phyloP scores from a whole-genome alignment of 768 basidiomycete species.

The Tulasnella sp. region DNA sequence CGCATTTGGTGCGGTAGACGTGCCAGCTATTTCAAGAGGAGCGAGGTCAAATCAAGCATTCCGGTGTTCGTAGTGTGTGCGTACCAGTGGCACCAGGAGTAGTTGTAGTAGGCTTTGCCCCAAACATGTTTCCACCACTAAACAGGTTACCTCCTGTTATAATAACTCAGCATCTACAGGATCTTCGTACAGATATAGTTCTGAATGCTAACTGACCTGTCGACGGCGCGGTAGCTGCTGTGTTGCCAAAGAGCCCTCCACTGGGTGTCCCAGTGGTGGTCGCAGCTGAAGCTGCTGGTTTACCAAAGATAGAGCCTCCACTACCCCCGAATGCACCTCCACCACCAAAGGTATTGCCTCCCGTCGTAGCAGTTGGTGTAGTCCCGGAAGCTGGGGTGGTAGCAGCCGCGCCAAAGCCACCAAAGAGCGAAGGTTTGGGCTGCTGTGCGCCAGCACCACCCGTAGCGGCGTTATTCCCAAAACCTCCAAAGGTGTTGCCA shows the following conservation, averaged over 20 bases:
- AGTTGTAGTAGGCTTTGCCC: not conserved
- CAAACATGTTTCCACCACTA: conserved; percentile 7
- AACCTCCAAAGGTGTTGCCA: not conserved
- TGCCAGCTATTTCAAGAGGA: not conserved
- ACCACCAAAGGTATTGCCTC: not conserved
- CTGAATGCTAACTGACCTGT: not conserved
- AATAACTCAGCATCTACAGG: too few relatives aligned
- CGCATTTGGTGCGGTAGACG: too few relatives aligned
- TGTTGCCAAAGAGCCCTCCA: conserved; percentile 6
- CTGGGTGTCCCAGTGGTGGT: not conserved
- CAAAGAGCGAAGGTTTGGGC: conserved; percentile 5
- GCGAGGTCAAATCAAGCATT: not conserved
- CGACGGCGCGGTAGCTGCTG: not conserved
- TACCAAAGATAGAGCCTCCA: not conserved
- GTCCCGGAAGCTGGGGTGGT: conserved; percentile 7
- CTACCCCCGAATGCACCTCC: conserved; percentile 1
- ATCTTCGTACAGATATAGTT: too few relatives aligned
- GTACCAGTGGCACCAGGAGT: not conserved
- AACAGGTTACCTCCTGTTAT: not conserved
- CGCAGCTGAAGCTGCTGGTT: not conserved
- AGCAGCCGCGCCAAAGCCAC: conserved; percentile 8
- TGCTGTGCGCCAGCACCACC: not conserved
- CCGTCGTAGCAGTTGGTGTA: not conserved
- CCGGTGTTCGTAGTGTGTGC: not conserved
- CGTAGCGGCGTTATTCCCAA: conserved; percentile 7